Evolutionary conservation across 169 alveolate species (phyloP), one percentile per base, ranked within the genome.

Genomic region (Eimeria acervulina): DNA sequence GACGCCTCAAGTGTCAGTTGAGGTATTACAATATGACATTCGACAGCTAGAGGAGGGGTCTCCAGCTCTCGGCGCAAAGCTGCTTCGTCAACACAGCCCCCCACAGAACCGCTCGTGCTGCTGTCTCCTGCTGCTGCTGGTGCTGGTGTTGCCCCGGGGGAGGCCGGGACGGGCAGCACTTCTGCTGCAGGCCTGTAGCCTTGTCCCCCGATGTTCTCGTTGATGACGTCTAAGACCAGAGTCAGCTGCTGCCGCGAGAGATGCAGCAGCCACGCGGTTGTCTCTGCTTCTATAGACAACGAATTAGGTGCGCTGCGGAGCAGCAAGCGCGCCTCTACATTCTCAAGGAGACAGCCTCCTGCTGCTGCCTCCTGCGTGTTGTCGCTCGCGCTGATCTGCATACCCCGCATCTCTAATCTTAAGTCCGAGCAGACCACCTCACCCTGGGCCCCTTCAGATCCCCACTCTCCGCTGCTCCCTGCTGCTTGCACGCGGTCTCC

Each of bases 241-340:
- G 97, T 90, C 19, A 95, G 95, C 68, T 89, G 96, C 38, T 51
- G 83, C 61, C 97, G 81, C 7, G 96, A 44, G 23, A 95, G 92
- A 15, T 72, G 94, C 59, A 94, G 90, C 36, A 61, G 13, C 96
- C 96, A 93, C 1, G 96, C 68, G 28, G 96, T 93, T 17, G 96
- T 93, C 70, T 93, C 93, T 28, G 88, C 90, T 17, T 93, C 93
- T 17, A 93, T 63, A 59, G 74, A 31, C 36, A 83, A 31, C 23
- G 76, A 28, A 13, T 26, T 33, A 13, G 74, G 91, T 12, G 68
- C 61, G 74, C 91, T 61, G 83, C 94, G 94, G 36, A 87, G 81
- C 66, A 81, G 40, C 81, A 38, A 19, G n/a, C 76, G n/a, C 1
- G 85, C 96, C 63, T 93, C 96, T 15, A 93, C 96, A 33, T 33